Evolutionary conservation across 1,284 basidiomycete species (phyloP).

Genomic region (Ganoderma resinaceum): DNA sequence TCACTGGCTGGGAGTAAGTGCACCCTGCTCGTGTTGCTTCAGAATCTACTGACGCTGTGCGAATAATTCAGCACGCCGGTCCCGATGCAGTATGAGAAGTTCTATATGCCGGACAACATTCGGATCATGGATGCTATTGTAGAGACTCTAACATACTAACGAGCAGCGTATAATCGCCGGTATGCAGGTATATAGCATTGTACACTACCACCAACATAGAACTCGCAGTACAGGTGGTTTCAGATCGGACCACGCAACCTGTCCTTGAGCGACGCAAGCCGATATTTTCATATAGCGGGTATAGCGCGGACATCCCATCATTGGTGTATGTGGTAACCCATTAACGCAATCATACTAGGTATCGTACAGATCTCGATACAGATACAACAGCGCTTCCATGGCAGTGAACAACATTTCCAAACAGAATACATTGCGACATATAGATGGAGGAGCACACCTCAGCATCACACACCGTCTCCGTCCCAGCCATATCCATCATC

Average conservation of each 20-base stretch:
- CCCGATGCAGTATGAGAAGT: conserved; percentile 88
- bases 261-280: neutral
- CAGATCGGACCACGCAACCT: neutral
- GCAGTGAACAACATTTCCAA: neutral
- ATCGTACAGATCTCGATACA: conserved; percentile 13
- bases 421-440: neutral
- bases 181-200: conserved; percentile 14
- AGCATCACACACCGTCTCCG: neutral
- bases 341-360: neutral
- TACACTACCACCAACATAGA: conserved; percentile 14
- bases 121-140: conserved; percentile 85
- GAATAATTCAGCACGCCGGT: conserved; percentile 70
- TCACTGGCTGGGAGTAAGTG: conserved; percentile 93
- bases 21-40: conserved; percentile 16
- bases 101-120: conserved; percentile 88
- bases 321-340: neutral
- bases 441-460: neutral
- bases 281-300: neutral
- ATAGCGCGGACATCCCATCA: neutral
- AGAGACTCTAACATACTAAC: conserved; percentile 81
- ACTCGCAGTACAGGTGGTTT: neutral
- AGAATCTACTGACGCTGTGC: conserved; percentile 22
- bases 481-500: conserved; percentile 2
- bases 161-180: neutral
- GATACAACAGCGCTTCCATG: conserved; percentile 2